Conservation (phyloP, 257 asterid genomes). For the Solanum dulcamara region DNA sequence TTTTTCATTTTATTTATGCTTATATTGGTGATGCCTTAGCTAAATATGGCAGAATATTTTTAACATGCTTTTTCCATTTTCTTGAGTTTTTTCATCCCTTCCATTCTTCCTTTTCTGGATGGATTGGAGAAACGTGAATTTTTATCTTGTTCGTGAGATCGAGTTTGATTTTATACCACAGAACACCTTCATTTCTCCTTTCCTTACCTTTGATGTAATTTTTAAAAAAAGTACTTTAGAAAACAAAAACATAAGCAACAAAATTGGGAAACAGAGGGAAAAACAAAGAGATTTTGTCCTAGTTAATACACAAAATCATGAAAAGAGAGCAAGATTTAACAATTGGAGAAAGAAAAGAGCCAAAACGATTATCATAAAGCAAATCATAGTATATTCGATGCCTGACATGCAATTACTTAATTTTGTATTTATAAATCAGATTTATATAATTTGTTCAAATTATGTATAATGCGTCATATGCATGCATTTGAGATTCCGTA, state of each 20-base stretch:
- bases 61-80: neutral
- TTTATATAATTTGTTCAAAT: neutral
- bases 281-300: neutral
- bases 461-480: neutral
- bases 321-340: neutral
- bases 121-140: too few species aligned
- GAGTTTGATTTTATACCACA: too few species aligned
- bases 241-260: neutral
- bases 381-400: neutral
- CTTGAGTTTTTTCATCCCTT: neutral
- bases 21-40: neutral
- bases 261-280: neutral
- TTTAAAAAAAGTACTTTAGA: too few species aligned
- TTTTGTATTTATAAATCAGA: neutral
- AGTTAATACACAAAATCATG: neutral
- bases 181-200: too few species aligned
- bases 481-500: neutral
- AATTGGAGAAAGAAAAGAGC: neutral
- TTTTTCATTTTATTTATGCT: neutral
- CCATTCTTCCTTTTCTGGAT: neutral
- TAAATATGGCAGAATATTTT: neutral
- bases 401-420: neutral
- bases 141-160: too few species aligned
- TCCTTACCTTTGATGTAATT: too few species aligned
- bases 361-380: neutral